phyloP scores from a whole-genome alignment of 129 eudicot species.

The Ambrosia artemisiifolia region DNA sequence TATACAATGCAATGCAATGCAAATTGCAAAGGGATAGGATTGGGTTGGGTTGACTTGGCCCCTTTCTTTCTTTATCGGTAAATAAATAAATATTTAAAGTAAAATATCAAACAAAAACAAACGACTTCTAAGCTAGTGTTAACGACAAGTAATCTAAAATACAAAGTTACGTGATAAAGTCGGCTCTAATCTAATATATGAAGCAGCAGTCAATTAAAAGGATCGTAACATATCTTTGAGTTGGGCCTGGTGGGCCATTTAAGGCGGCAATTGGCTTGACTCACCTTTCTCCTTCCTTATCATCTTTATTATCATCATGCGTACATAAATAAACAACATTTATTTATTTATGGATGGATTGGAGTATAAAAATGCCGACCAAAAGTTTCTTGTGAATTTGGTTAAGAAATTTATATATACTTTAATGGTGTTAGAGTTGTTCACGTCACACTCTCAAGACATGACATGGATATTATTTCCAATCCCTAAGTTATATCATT shows the following conservation, averaged over 20 bases:
- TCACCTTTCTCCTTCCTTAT: background rate
- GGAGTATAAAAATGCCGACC: conserved; percentile 49
- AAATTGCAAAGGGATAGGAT: no score
- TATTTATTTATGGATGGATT: background rate
- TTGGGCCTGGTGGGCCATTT: conserved; percentile 17
- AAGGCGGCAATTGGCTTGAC: conserved; percentile 5
- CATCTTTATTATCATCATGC: no score
- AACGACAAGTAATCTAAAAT: background rate
- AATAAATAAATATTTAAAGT: no score
- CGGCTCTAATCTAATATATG: no score
- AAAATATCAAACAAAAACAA: no score
- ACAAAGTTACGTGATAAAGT: background rate
- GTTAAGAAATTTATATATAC: conserved; percentile 23
- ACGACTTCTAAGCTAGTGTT: no score
- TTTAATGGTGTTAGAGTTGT: conserved; percentile 53
- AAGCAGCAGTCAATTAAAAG: conserved; percentile 4
- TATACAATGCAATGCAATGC: no score
- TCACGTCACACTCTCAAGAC: conserved; percentile 57
- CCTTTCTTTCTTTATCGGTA: background rate
- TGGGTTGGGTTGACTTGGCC: conserved; percentile 4
- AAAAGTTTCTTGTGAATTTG: conserved; percentile 59
- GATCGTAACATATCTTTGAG: conserved; percentile 20
- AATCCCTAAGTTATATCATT: background rate
- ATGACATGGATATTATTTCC: background rate
- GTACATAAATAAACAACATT: no score